These are phyloP conservation scores for Candida maesae DNA, from an alignment of 805 yeast species.

Conservation along the genomic window DNA sequence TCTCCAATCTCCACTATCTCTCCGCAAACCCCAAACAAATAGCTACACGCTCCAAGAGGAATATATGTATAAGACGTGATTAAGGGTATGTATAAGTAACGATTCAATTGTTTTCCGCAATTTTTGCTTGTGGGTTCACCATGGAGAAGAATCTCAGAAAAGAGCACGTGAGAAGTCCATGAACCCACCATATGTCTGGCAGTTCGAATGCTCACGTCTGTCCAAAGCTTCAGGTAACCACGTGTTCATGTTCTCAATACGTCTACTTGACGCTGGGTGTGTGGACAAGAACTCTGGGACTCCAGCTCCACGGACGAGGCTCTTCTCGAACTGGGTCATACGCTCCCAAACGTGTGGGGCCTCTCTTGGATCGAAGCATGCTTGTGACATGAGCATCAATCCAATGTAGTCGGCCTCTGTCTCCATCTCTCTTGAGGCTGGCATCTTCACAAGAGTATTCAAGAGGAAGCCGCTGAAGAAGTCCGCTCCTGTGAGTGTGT, in stretches of 20 bases:
- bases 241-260: conserved; percentile 61
- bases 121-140: too few relatives aligned
- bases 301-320: conserved; percentile 22
- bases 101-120: too few relatives aligned
- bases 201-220: conserved; percentile 13
- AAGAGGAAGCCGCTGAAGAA: conserved; percentile 49
- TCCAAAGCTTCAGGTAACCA: conserved; percentile 59
- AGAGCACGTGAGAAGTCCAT: conserved; percentile 8
- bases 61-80: too few relatives aligned
- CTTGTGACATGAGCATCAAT: conserved; percentile 82
- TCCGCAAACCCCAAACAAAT: too few relatives aligned
- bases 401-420: conserved; percentile 96
- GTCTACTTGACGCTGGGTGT: conserved; percentile 79
- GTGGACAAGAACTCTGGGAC: conserved; percentile 72
- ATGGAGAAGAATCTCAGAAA: conserved; percentile 2
- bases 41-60: too few relatives aligned
- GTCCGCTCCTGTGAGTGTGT: conserved; percentile 58
- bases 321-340: conserved; percentile 56
- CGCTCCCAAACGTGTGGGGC: conserved; percentile 79
- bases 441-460: conserved; percentile 61
- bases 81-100: neutral
- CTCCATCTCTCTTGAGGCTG: conserved; percentile 91
- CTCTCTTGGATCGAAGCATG: conserved; percentile 78
- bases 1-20: neutral
- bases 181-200: conserved; percentile 14